These are phyloP conservation scores for Ambrosia artemisiifolia DNA, from an alignment of 129 eudicot genomes.

Conservation along the genomic window DNA sequence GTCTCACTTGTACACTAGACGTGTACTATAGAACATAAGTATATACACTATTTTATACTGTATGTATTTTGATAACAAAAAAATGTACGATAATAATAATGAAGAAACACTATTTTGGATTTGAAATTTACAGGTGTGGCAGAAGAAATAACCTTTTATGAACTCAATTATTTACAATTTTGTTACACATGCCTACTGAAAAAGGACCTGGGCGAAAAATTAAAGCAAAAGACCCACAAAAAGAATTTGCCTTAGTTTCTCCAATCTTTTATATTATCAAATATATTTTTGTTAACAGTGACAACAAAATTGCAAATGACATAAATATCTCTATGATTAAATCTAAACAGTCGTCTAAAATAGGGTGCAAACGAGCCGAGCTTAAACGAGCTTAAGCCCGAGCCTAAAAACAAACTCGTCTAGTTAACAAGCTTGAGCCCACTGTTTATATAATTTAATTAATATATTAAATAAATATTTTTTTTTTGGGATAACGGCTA, in stretches of 20 bases:
- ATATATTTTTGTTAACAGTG: background rate
- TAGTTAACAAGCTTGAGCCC: no score
- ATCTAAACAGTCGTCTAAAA: background rate
- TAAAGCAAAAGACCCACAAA: background rate
- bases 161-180: constrained; percentile 16
- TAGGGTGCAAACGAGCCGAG: no score
- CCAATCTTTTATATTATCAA: background rate
- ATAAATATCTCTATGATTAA: constrained; percentile 1
- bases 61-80: background rate
- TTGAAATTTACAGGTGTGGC: background rate
- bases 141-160: constrained; percentile 10
- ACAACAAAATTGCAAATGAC: background rate
- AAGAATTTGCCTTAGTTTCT: constrained; percentile 5
- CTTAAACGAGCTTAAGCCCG: no score
- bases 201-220: constrained; percentile 22
- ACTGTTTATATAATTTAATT: no score
- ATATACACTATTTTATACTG: no score
- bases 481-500: no score
- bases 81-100: background rate
- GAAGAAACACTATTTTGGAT: background rate
- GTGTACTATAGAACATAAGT: no score
- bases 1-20: no score
- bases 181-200: constrained; percentile 19
- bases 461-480: no score
- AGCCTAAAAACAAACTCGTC: no score